These are phyloP conservation scores for Xanthoconium purpureum DNA, from an alignment of 768 basidiomycete species.

Conservation along the genomic window DNA sequence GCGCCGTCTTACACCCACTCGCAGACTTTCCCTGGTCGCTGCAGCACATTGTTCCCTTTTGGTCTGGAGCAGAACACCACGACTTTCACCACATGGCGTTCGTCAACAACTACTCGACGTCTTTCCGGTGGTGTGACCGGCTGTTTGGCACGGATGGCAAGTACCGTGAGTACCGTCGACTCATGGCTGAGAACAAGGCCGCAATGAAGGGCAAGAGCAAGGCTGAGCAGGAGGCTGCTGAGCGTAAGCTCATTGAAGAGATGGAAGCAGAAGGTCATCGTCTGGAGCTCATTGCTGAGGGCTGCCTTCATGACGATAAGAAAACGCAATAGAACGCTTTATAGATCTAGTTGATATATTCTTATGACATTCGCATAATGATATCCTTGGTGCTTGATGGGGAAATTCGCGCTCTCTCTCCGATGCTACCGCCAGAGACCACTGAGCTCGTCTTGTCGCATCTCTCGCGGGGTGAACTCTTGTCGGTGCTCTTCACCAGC, in stretches of 20 bases:
- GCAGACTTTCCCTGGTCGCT: slow-evolving; percentile 97
- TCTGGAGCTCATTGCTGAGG: slow-evolving; percentile 59
- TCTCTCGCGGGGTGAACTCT: slow-evolving; percentile 27
- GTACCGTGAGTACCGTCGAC: slow-evolving; percentile 77
- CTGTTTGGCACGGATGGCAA: slow-evolving; percentile 88
- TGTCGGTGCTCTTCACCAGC: slow-evolving; percentile 23
- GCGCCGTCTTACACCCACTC: not conserved
- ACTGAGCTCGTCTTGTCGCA: slow-evolving; percentile 32
- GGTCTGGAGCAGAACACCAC: slow-evolving; percentile 97
- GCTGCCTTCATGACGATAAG: slow-evolving; percentile 23
- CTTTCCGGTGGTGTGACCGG: slow-evolving; percentile 91
- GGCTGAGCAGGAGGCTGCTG: slow-evolving; percentile 52
- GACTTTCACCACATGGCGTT: slow-evolving; percentile 99
- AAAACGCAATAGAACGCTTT: slow-evolving; percentile 25
- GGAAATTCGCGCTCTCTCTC: too few species aligned
- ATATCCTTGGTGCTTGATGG: not conserved
- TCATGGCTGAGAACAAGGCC: slow-evolving; percentile 59
- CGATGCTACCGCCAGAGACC: slow-evolving; percentile 37
- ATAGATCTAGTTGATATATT: slow-evolving; percentile 1
- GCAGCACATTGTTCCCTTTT: slow-evolving; percentile 89
- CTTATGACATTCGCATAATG: slow-evolving; percentile 9
- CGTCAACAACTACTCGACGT: slow-evolving; percentile 90
- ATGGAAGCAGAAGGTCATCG: slow-evolving; percentile 70
- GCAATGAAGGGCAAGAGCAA: slow-evolving; percentile 50
- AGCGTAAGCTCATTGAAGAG: slow-evolving; percentile 62